Conservation (phyloP, 495 filamentous ascomycete genomes). For the Tetracladium setigerum region DNA sequence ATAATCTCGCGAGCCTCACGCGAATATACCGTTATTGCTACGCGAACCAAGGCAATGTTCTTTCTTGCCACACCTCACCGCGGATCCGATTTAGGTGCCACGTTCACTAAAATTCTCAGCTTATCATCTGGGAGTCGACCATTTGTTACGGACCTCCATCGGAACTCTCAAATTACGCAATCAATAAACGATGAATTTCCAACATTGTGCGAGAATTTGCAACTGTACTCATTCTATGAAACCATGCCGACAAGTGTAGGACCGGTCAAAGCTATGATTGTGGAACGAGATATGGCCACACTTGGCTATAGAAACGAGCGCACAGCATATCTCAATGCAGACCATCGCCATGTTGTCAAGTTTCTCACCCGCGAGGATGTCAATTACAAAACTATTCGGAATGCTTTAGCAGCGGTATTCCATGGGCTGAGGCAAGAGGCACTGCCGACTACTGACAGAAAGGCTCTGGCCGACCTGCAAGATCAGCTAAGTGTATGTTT, state of each 20-base stretch:
- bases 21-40: constrained; percentile 20
- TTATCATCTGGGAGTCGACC: constrained; percentile 17
- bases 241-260: constrained; percentile 29
- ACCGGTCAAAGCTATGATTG: constrained; percentile 22
- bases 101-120: constrained; percentile 31
- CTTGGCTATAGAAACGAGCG: constrained; percentile 37
- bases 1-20: constrained; percentile 21
- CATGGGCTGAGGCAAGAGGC: neutral
- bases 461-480: no score
- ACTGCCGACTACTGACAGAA: no score
- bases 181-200: constrained; percentile 44
- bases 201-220: constrained; percentile 26
- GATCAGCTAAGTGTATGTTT: neutral
- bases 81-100: constrained; percentile 36
- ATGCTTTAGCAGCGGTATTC: constrained; percentile 12
- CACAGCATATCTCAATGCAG: constrained; percentile 32
- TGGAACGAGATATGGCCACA: constrained; percentile 37
- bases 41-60: constrained; percentile 32
- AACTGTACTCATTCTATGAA: constrained; percentile 43
- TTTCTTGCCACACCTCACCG: constrained; percentile 47
- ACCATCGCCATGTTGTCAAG: constrained; percentile 44
- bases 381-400: constrained; percentile 32
- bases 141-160: constrained; percentile 35
- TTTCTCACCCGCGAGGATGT: constrained; percentile 31
- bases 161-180: constrained; percentile 27